Evolutionary conservation across 2,329 filamentous ascomycete species (phyloP), one percentile per base, ranked within the genome.

Genomic region (Myriosclerotinia duriaeana): DNA sequence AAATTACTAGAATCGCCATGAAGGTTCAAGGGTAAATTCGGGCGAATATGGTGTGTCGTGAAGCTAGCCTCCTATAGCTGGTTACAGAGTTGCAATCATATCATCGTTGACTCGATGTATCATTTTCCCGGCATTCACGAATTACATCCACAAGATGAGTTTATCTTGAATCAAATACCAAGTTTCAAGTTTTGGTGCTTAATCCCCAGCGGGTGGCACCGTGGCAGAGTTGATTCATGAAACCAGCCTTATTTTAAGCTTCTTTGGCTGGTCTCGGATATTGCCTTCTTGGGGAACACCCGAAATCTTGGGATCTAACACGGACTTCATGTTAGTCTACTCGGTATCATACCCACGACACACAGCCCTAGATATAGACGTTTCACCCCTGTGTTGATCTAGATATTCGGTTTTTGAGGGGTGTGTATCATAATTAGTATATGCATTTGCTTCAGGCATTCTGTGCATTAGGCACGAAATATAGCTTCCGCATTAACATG

Each of bases 401-500:
- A 20, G 46, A 48, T 9, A 22, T 50, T 22, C 20, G 46, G 20
- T 22, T 3, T n/a, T 11, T 50, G n/a, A 50, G 9, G n/a, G n/a
- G n/a, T 22, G n/a, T 50, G 46, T 26, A 26, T 26, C 26, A 26
- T 26, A 26, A 26, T 26, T 26, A 26, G 26, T 26, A 56, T 42
- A 20, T 26, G 54, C 42, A 56, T 56, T 56, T 36, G 54, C 36
- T 26, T 56, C 54, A 56, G 54, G 54, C 54, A 56, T 40, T 26
- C 5, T 3, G 17, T 20, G 54, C 54, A 56, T 56, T 36, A 56
- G 54, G 36, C 54, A 56, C 9, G 6, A 42, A 36, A 26, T 56
- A 14, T 26, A n/a, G 20, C 36, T 30, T 20, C n/a, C 7, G 34
- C 38, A 38, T 40, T 55, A 7, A 22, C 14, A 38, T 26, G 36